phyloP scores from a whole-genome alignment of 2,329 filamentous ascomycete genomes.

The Cladosporium sp. region DNA sequence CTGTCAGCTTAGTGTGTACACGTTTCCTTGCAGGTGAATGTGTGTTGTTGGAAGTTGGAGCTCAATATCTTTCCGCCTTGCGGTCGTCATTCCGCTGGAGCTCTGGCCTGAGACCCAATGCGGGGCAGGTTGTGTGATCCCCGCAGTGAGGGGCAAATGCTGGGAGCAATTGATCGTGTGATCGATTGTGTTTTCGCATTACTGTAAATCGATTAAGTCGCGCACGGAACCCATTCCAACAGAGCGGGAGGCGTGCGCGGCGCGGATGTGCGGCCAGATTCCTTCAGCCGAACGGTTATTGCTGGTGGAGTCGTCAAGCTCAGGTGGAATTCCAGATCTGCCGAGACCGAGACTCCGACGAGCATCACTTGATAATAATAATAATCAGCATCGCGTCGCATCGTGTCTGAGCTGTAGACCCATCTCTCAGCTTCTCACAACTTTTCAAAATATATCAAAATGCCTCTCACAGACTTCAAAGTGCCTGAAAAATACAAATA shows the following conservation, averaged over 20 bases:
- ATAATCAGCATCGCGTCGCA: constrained; percentile 3
- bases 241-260: constrained; percentile 10
- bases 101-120: constrained; percentile 9
- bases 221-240: constrained; percentile 9
- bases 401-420: background rate
- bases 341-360: constrained; percentile 4
- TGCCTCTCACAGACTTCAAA: constrained; percentile 67
- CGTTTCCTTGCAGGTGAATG: background rate
- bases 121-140: constrained; percentile 11
- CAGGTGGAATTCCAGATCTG: background rate
- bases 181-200: constrained; percentile 8
- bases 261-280: background rate
- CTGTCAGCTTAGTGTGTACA: constrained; percentile 10
- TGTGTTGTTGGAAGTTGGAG: constrained; percentile 4
- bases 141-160: constrained; percentile 18
- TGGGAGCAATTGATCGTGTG: constrained; percentile 7
- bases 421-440: background rate
- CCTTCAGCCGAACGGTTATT: constrained; percentile 11
- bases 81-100: constrained; percentile 17
- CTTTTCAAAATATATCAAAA: constrained; percentile 39
- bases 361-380: background rate
- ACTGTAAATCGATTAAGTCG: background rate
- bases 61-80: constrained; percentile 17
- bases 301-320: background rate
- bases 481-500: constrained; percentile 72